Percentiles rank a stretch among this genome's conserved stretches.
These are phyloP conservation scores for Podospora sp. DNA, from an alignment of 495 filamentous ascomycete genomes.

Conservation along the genomic window DNA sequence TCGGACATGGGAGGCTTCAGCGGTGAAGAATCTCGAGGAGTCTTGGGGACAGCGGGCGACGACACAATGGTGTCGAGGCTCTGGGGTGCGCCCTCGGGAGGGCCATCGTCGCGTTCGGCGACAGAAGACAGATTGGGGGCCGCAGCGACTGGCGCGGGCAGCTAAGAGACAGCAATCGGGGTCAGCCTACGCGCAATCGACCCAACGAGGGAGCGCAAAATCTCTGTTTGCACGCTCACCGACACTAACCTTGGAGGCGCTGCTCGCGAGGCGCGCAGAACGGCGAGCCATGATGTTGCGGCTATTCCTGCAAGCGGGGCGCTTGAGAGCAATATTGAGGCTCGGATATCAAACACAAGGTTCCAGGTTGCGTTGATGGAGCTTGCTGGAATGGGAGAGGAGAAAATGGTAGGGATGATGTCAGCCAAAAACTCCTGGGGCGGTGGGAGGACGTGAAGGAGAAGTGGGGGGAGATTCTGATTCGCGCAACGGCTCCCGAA, in stretches of 20 bases:
- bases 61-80: constrained; percentile 42
- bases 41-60: constrained; percentile 50
- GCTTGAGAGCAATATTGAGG: background rate
- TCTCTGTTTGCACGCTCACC: constrained; percentile 20
- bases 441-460: constrained; percentile 22
- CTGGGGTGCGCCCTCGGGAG: constrained; percentile 22
- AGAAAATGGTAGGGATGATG: constrained; percentile 31
- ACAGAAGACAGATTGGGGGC: constrained; percentile 46
- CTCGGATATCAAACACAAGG: background rate
- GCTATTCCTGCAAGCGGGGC: background rate
- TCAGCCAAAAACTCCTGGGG: constrained; percentile 21
- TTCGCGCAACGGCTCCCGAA: constrained; percentile 26
- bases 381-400: constrained; percentile 32
- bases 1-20: constrained; percentile 63
- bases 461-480: constrained; percentile 32
- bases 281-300: constrained; percentile 46
- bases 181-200: background rate
- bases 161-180: constrained; percentile 15
- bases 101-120: constrained; percentile 44
- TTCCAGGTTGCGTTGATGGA: constrained; percentile 4
- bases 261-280: constrained; percentile 51
- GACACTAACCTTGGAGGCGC: constrained; percentile 44
- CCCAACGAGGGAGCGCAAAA: background rate
- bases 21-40: constrained; percentile 45
- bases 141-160: constrained; percentile 22